Evolutionary conservation across 768 basidiomycete genomes (phyloP).

Genomic region (Leccinellum luteum): DNA sequence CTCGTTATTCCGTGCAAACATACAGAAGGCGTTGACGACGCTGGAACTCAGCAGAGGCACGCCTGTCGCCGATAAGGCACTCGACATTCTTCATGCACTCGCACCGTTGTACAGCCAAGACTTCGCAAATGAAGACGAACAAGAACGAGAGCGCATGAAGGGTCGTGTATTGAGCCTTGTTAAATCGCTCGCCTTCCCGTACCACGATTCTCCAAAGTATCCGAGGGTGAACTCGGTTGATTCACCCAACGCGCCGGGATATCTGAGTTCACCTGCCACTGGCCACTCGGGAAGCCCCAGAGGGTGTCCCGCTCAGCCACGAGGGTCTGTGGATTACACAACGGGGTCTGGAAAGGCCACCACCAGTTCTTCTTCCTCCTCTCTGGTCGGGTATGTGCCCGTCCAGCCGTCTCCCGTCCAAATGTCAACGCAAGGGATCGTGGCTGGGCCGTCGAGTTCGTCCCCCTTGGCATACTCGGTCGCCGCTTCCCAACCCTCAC

Average conservation of each 20-base stretch:
- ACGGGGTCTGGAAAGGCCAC: constrained; percentile 17
- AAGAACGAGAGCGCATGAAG: constrained; percentile 58
- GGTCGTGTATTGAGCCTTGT: constrained; percentile 62
- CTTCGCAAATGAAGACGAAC: constrained; percentile 47
- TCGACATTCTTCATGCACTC: constrained; percentile 66
- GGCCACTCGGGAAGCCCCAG: constrained; percentile 58
- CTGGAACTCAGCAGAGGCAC: constrained; percentile 64
- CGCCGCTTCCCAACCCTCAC: constrained; percentile 18
- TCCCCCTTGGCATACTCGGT: constrained; percentile 26
- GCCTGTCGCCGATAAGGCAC: constrained; percentile 71
- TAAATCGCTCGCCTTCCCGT: constrained; percentile 78
- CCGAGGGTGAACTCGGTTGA: constrained; percentile 43
- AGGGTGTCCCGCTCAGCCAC: constrained; percentile 18
- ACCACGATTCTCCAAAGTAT: constrained; percentile 63
- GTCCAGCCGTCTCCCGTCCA: constrained; percentile 23
- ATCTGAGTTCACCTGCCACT: constrained; percentile 53
- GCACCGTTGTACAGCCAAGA: constrained; percentile 72
- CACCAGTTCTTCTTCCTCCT: constrained; percentile 17
- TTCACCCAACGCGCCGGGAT: constrained; percentile 47
- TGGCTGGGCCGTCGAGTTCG: constrained; percentile 19
- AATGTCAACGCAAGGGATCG: constrained; percentile 17
- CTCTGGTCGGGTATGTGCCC: constrained; percentile 25
- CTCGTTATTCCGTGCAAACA: constrained; percentile 70
- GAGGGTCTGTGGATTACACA: constrained; percentile 28
- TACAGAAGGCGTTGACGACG: constrained; percentile 63